Evolutionary conservation across 75 land plant species (phyloP).

Genomic region (Pinus taeda): DNA sequence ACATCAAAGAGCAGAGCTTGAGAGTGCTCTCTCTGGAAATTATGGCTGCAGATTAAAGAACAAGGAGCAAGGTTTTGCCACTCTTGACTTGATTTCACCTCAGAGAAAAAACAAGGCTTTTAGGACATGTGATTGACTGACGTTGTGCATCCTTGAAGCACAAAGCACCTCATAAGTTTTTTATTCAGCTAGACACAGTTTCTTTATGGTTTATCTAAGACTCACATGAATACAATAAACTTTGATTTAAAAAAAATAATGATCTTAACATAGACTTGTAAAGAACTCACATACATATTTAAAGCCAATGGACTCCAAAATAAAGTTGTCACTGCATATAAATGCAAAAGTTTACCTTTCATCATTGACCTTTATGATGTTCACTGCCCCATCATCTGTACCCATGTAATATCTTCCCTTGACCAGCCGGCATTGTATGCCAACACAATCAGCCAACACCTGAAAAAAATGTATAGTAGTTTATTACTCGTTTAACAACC

Average conservation of each 20-base stretch:
- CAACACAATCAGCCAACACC: slow-evolving; percentile 93
- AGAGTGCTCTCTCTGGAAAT: slow-evolving; percentile 7
- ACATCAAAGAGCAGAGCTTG: not conserved
- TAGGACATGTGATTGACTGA: not conserved
- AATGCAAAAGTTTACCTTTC: slow-evolving; percentile 59
- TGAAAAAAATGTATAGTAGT: slow-evolving; percentile 15
- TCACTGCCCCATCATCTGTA: slow-evolving; percentile 82
- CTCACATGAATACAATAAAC: not conserved
- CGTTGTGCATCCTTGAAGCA: not conserved
- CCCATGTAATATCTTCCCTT: slow-evolving; percentile 83
- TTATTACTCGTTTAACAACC: no score
- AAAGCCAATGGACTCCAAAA: not conserved
- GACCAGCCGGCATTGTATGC: slow-evolving; percentile 82
- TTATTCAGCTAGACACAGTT: not conserved
- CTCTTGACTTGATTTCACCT: not conserved
- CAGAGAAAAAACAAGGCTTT: slow-evolving; percentile 4
- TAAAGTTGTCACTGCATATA: not conserved
- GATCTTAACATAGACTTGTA: not conserved
- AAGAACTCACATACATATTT: not conserved
- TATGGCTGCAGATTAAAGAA: not conserved
- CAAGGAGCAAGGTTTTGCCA: not conserved
- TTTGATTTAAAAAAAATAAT: not conserved
- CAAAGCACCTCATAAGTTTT: not conserved
- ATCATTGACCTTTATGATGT: slow-evolving; percentile 69
- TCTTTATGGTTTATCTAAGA: not conserved